These are phyloP conservation scores for Kurtzmaniella quercitrusa DNA, from an alignment of 1,139 yeast species.

Conservation along the genomic window DNA sequence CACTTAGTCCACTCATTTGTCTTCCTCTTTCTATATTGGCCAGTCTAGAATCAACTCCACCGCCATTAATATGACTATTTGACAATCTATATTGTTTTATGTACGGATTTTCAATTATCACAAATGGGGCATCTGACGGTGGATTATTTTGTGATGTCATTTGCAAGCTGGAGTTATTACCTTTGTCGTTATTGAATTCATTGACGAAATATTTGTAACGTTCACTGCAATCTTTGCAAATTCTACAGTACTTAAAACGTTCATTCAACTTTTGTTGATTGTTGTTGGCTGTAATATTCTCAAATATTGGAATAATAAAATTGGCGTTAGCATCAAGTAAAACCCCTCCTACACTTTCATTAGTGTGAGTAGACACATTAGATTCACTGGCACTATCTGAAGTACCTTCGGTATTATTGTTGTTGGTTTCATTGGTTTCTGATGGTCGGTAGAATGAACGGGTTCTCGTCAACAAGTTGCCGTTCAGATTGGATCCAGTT, in stretches of 20 bases:
- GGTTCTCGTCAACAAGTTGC: background rate
- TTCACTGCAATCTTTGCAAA: slow-evolving; percentile 37
- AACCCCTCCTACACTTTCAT: slow-evolving; percentile 16
- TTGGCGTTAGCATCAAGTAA: slow-evolving; percentile 33
- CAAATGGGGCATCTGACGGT: slow-evolving; percentile 18
- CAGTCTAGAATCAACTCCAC: slow-evolving; percentile 4
- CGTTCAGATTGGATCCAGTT: background rate
- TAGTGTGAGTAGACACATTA: background rate
- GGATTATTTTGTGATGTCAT: background rate
- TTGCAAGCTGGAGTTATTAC: slow-evolving; percentile 4
- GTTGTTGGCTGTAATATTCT: slow-evolving; percentile 13
- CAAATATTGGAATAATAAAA: slow-evolving; percentile 33
- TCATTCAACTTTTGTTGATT: slow-evolving; percentile 11
- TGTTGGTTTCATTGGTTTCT: too few species aligned
- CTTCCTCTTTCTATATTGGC: slow-evolving; percentile 5
- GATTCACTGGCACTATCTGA: slow-evolving; percentile 6
- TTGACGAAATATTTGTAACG: slow-evolving; percentile 26
- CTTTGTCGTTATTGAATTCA: slow-evolving; percentile 20
- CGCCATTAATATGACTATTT: background rate
- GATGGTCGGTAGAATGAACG: background rate
- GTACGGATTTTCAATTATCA: slow-evolving; percentile 39
- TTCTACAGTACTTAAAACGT: slow-evolving; percentile 26
- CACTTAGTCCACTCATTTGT: slow-evolving; percentile 6
- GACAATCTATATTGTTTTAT: slow-evolving; percentile 10
- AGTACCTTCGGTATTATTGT: background rate